These are phyloP conservation scores for Wickerhamomyces chaumierensis DNA, from an alignment of 805 yeast species.

Conservation along the genomic window DNA sequence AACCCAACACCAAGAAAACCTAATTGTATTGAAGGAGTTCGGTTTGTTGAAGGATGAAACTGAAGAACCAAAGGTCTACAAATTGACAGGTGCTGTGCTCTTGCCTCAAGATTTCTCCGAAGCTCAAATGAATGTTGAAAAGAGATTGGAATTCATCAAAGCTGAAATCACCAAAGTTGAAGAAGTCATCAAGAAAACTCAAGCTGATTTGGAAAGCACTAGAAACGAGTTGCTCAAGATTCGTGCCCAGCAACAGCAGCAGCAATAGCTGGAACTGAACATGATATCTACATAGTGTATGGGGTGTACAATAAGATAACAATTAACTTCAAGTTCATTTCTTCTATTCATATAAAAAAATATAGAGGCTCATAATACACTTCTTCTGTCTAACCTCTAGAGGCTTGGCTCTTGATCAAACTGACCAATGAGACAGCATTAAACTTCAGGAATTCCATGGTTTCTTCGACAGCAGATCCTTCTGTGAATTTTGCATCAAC, in stretches of 20 bases:
- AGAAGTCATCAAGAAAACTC: conserved; percentile 46
- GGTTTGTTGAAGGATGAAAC: conserved; percentile 51
- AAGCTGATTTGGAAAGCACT: conserved; percentile 42
- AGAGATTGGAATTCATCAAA: conserved; percentile 80
- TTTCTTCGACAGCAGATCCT: conserved; percentile 50
- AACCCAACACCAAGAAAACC: conserved; percentile 89
- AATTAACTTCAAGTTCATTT: too few species aligned
- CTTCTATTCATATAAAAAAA: too few species aligned
- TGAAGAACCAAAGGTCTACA: conserved; percentile 69
- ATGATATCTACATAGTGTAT: background rate
- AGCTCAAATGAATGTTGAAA: conserved; percentile 74
- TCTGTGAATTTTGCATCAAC: conserved; percentile 47
- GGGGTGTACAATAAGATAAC: too few species aligned
- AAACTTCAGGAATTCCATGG: conserved; percentile 70
- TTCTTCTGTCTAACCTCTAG: conserved; percentile 35
- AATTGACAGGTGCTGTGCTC: conserved; percentile 84
- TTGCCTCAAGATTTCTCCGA: conserved; percentile 81
- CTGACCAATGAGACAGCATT: conserved; percentile 48
- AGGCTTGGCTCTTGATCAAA: conserved; percentile 57
- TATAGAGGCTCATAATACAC: too few species aligned
- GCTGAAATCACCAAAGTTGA: conserved; percentile 77
- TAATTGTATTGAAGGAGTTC: conserved; percentile 79
- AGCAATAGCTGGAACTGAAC: conserved; percentile 2
- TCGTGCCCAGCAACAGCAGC: conserved; percentile 20
- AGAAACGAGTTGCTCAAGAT: conserved; percentile 43